Conservation (phyloP, 495 filamentous ascomycete species). For the Penicillium cataractarum region DNA sequence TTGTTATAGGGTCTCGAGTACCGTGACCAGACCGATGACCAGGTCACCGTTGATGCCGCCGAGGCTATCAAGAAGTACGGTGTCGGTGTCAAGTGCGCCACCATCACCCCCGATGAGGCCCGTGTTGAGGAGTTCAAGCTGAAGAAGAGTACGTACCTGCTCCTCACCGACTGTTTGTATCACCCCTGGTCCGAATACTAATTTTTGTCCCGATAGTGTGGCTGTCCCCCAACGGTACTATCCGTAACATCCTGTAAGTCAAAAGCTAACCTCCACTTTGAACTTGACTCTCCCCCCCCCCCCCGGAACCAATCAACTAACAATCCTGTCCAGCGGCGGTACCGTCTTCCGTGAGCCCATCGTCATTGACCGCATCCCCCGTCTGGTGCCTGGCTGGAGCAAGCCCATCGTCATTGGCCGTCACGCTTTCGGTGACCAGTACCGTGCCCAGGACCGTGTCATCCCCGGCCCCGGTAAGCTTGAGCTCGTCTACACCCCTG, state of each 20-base stretch:
- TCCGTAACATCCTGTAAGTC: conserved; percentile 80
- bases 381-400: conserved; percentile 95
- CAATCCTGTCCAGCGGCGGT: conserved; percentile 61
- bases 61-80: conserved; percentile 99
- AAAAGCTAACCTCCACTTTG: too few species aligned
- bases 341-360: conserved; percentile 99
- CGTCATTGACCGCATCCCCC: conserved; percentile 87
- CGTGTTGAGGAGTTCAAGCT: conserved; percentile 97
- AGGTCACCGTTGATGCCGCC: conserved; percentile 91
- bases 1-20: conserved; percentile 75
- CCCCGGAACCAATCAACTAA: conserved; percentile 11
- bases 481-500: conserved; percentile 90
- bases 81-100: conserved; percentile 98
- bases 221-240: conserved; percentile 97
- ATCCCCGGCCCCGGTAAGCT: conserved; percentile 81
- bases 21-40: conserved; percentile 92
- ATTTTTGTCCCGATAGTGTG: conserved; percentile 71
- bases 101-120: conserved; percentile 96
- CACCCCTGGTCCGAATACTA: conserved; percentile 14
- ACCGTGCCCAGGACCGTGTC: conserved; percentile 90
- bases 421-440: conserved; percentile 98
- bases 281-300: background rate
- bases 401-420: conserved; percentile 98
- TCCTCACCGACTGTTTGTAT: background rate
- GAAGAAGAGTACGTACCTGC: conserved; percentile 77